Percentiles rank a stretch among this genome's conserved stretches.
Conservation (phyloP, 768 basidiomycete genomes). For the Boletus pseudo-olivaceus region DNA sequence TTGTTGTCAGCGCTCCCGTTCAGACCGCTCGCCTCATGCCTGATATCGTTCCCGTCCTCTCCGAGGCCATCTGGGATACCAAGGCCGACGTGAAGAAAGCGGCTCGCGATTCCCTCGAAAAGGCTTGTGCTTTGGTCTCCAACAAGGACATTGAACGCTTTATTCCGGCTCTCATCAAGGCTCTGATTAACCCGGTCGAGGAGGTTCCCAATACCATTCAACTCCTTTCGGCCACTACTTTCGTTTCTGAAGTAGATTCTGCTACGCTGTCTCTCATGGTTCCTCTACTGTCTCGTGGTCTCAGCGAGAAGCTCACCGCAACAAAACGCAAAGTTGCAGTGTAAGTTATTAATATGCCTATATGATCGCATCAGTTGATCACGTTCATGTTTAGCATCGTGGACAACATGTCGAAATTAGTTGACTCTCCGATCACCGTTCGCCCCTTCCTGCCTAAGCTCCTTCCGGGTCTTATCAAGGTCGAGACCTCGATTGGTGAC, state of each 20-base stretch:
- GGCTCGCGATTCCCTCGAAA: conserved; percentile 90
- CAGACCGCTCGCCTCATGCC: conserved; percentile 90
- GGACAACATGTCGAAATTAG: conserved; percentile 98
- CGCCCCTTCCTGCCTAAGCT: conserved; percentile 96
- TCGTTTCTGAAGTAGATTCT: conserved; percentile 99
- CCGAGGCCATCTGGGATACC: conserved; percentile 98
- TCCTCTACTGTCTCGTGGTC: conserved; percentile 90
- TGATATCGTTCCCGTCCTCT: conserved; percentile 89
- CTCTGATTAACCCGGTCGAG: conserved; percentile 98
- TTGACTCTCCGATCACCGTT: conserved; percentile 91
- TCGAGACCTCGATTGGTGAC: conserved; percentile 91
- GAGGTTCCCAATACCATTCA: conserved; percentile 95
- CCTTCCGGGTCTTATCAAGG: conserved; percentile 93
- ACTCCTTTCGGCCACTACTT: conserved; percentile 96
- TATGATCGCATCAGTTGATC: conserved; percentile 18
- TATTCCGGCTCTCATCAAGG: conserved; percentile 96
- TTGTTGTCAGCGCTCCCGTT: conserved; percentile 74
- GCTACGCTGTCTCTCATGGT: conserved; percentile 97
- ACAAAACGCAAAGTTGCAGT: conserved; percentile 98
- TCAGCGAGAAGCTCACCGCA: conserved; percentile 90
- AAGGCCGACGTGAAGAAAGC: conserved; percentile 99
- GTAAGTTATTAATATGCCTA: conserved; percentile 42
- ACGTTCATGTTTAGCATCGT: conserved; percentile 58
- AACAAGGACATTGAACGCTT: conserved; percentile 99
- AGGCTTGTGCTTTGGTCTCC: conserved; percentile 89